Evolutionary conservation across 192 early-diverging fungal species (phyloP), one percentile per base, ranked within the genome.

Genomic region (Endogone sp.): DNA sequence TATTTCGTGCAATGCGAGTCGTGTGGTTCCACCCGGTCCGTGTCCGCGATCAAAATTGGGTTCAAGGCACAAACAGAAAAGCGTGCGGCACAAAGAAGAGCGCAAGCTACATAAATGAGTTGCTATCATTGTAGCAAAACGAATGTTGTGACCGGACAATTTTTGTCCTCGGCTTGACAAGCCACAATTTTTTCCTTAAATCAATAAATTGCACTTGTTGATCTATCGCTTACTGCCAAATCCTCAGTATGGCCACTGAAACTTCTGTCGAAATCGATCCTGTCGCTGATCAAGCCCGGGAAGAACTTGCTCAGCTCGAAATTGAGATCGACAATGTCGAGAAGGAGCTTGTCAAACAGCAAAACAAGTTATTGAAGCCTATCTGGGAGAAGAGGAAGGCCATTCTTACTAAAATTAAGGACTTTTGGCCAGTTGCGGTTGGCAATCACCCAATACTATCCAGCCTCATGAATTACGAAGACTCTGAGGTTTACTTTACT

Each of bases 1-100:
- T 94, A 89, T 81, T 99, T 98, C 86, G 77, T 98, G 73, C 92
- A 96, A 83, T 99, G 98, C 81, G 94, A 97, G 82, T 86, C 90
- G 60, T 99, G 98, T 75, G 96, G 95, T 32, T 95, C 94, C 26
- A 92, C 90, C 31, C 86, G 96, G 71, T 92, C 95, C 37, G 98
- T 99, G 16, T 89, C 94, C 49, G 92, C 95, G 64, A 98, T 99
- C 76, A 97, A 97, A 86, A 91, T 91, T 80, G 96, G 97, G 86
- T 96, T 95, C 90, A 85, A 94, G 87, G 96, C 94, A 31, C 88
- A 92, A 69, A 88, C 90, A 10, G 77, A 79, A 55, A 79, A 73
- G 74, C 77, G 77, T 74, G 77, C 77, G 25, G 81, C 75, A 54
- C 79, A 82, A 73, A 79, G 85, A 75, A 49, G 37, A 49, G 37